Conservation (phyloP, 2,329 filamentous ascomycete genomes). For the Whalleya microplaca region DNA sequence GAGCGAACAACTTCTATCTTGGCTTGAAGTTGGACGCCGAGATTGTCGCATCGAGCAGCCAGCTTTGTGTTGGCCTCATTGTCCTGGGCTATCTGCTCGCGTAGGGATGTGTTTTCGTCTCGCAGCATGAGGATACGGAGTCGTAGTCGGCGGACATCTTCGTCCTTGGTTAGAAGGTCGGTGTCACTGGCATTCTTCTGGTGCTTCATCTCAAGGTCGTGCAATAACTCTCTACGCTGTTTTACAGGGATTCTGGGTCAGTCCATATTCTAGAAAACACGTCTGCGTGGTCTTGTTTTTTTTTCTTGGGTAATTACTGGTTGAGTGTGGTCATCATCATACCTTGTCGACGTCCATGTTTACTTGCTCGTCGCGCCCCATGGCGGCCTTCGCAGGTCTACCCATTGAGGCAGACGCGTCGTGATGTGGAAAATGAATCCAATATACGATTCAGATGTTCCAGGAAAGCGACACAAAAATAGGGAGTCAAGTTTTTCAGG, state of each 20-base stretch:
- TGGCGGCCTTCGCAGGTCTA: constrained; percentile 32
- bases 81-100: constrained; percentile 58
- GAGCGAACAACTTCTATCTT: constrained; percentile 46
- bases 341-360: constrained; percentile 45
- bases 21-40: constrained; percentile 47
- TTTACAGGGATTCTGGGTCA: not conserved
- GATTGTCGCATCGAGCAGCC: constrained; percentile 43
- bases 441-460: not conserved
- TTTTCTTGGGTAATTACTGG: not conserved
- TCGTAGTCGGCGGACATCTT: constrained; percentile 71
- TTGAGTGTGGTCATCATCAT: constrained; percentile 4
- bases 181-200: constrained; percentile 66
- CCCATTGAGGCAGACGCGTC: constrained; percentile 31
- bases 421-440: not conserved
- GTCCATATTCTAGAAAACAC: not conserved
- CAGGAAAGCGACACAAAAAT: not conserved
- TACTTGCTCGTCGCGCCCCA: constrained; percentile 34
- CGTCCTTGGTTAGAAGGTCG: constrained; percentile 72
- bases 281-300: not conserved
- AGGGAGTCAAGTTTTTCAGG: not conserved
- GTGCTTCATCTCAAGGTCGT: constrained; percentile 71
- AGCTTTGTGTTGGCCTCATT: constrained; percentile 38
- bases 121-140: constrained; percentile 72
- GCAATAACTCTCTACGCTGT: constrained; percentile 51
- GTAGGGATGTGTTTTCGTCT: constrained; percentile 72